Percentiles rank a stretch among this genome's conserved stretches.
These are phyloP conservation scores for Chlamydomonas sphaeroides DNA, from an alignment of 139 green algal genomes.

Conservation along the genomic window DNA sequence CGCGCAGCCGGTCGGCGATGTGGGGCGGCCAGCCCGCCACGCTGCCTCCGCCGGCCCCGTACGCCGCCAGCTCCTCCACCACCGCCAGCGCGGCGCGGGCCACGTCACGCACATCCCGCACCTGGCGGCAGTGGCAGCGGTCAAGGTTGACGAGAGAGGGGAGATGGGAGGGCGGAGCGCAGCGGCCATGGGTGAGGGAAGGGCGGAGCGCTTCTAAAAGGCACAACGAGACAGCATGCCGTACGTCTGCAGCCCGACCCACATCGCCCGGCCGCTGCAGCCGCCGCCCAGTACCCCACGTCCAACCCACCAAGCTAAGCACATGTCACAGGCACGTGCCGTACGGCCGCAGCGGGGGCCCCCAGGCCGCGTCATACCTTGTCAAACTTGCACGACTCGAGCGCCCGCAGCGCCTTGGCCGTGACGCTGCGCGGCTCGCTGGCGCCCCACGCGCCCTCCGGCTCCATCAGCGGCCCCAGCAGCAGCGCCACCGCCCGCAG, in stretches of 20 bases:
- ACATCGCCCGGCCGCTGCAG: too few relatives aligned
- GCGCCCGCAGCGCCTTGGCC: slow-evolving; percentile 4
- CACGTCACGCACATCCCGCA: slow-evolving; percentile 52
- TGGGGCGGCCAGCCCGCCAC: slow-evolving; percentile 45
- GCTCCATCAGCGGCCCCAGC: slow-evolving; percentile 54
- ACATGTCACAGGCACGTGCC: too few relatives aligned
- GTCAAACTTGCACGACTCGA: slow-evolving; percentile 55
- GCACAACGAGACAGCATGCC: too few relatives aligned
- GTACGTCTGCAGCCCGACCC: too few relatives aligned
- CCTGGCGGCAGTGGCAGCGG: slow-evolving; percentile 7
- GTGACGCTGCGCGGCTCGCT: slow-evolving; percentile 39
- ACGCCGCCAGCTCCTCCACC: slow-evolving; percentile 49
- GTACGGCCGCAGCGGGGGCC: too few relatives aligned
- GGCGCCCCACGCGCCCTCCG: slow-evolving; percentile 43
- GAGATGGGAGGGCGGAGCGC: too few relatives aligned
- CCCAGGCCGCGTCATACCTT: too few relatives aligned
- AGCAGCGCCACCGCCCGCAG: slow-evolving; percentile 46
- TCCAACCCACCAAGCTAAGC: too few relatives aligned
- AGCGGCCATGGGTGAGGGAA: too few relatives aligned
- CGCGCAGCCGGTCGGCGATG: background rate
- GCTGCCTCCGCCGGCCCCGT: slow-evolving; percentile 35
- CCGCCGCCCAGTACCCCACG: too few relatives aligned
- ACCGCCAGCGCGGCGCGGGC: slow-evolving; percentile 39
- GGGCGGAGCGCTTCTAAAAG: too few relatives aligned
- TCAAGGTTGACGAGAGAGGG: too few relatives aligned